phyloP scores from a whole-genome alignment of 371 early-diverging fungal genomes.

The Phascolomyces articulosus region DNA sequence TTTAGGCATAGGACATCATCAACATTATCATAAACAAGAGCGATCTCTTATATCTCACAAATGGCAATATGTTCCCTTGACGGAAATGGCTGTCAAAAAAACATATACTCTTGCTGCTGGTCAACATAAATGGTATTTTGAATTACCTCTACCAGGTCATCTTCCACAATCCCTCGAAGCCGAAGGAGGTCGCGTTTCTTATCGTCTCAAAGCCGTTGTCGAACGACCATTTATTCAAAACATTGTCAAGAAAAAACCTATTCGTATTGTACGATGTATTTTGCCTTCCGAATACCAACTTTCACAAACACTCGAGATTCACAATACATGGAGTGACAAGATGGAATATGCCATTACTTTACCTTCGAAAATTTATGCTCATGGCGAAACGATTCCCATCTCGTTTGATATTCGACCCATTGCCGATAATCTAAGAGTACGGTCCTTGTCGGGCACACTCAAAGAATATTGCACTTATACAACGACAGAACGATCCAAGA shows the following conservation, averaged over 20 bases:
- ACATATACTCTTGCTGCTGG: conserved; percentile 35
- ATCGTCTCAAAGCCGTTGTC: conserved; percentile 40
- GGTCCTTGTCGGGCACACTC: conserved; percentile 28
- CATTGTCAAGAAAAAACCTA: conserved; percentile 27
- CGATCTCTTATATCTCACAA: conserved; percentile 31
- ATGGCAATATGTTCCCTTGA: conserved; percentile 39
- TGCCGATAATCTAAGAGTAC: conserved; percentile 32
- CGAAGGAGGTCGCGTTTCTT: conserved; percentile 39
- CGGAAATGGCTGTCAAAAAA: conserved; percentile 15
- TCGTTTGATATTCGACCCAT: conserved; percentile 43
- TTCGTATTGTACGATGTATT: conserved; percentile 37
- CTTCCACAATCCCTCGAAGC: conserved; percentile 48
- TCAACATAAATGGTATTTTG: conserved; percentile 39
- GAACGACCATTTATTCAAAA: conserved; percentile 48
- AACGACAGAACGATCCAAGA: conserved; percentile 38
- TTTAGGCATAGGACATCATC: conserved; percentile 42
- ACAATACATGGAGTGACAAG: conserved; percentile 48
- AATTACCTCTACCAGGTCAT: conserved; percentile 41
- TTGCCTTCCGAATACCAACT: conserved; percentile 39
- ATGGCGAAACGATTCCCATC: conserved; percentile 38
- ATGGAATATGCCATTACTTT: conserved; percentile 45
- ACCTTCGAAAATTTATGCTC: conserved; percentile 41
- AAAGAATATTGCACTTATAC: conserved; percentile 50
- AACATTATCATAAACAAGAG: conserved; percentile 45
- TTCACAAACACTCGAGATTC: conserved; percentile 37